Base-by-base conservation (phyloP, 2,329 filamentous ascomycete species). In the Penicillium carneum region DNA sequence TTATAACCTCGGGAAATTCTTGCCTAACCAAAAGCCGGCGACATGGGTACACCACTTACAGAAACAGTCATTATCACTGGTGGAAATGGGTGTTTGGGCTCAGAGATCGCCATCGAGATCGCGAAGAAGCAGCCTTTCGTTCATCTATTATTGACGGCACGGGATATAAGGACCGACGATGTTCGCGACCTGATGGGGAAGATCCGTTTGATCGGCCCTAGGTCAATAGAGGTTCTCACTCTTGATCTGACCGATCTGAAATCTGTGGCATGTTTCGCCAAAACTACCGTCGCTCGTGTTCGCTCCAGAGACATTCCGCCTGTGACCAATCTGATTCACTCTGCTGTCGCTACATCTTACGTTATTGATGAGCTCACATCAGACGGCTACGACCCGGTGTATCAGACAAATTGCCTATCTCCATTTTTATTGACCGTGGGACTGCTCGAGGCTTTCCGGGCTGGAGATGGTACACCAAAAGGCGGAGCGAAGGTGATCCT, bases 11-110 rank as follows among this genome's bases (percentile, higher is more conserved):
- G 36, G 36, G 26, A 6, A 29, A 46, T 38, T 47, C n/a, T 46
- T 41, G 46, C 53, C 53, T 12, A 18, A 34, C 14, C 14, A 39
- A 47, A 12, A 34, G 9, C 18, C 29, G 23, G 26, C 50, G 46
- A 55, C 12, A 77, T 77, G 75, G 72, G 71, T 36, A 76, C 71
- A 59, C 71, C 74, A 56, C 72, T 77, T 14, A 66, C 66, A 31
- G 75, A 74, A 36, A 77, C 75, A 7, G 75, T 75, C 20, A 75
- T 77, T 41, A 76, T 77, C 43, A 77, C 75, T 38, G 75, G 75
- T 16, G 75, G 71, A 45, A 75, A 74, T 70, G 75, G 75, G 11
- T 61, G 64, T 7, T 64, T 77, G 39, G 74, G 75, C 12, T 75
- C 75, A n/a, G 72, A 74, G 63, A 73, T 77, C 59, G 73, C 74